Percentiles rank a stretch among this genome's conserved stretches.
phyloP scores from a whole-genome alignment of 306 rosid species.

The Acacia melanoxylon region DNA sequence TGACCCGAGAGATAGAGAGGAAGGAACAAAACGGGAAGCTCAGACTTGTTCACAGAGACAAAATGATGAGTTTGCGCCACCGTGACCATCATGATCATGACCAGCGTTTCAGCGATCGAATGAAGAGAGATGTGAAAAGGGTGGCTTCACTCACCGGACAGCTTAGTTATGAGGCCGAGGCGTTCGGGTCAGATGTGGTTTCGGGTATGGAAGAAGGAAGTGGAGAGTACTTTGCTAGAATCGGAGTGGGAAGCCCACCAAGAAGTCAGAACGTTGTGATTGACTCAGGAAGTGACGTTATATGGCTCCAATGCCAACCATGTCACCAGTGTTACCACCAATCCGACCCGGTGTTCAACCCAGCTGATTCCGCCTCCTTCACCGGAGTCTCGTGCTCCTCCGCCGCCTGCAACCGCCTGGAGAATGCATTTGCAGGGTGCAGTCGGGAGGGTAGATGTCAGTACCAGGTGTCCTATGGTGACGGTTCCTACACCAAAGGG shows the following conservation, averaged over 20 bases:
- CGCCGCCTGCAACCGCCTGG: conserved; percentile 61
- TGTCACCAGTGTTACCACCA: conserved; percentile 78
- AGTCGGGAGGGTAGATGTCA: conserved; percentile 56
- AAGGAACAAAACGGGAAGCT: conserved; percentile 41
- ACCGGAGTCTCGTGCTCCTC: conserved; percentile 69
- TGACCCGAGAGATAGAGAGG: conserved; percentile 14
- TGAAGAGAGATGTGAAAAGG: conserved; percentile 48
- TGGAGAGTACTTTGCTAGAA: conserved; percentile 79
- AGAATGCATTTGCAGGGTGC: conserved; percentile 49
- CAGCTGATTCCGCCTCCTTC: conserved; percentile 66
- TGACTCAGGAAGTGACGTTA: conserved; percentile 86
- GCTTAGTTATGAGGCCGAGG: conserved; percentile 25
- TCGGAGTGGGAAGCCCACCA: conserved; percentile 83
- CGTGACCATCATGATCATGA: not conserved
- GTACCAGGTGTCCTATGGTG: conserved; percentile 78
- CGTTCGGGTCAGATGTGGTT: conserved; percentile 74
- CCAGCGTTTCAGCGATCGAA: conserved; percentile 37
- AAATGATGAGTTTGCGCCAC: conserved; percentile 5
- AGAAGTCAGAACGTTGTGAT: conserved; percentile 73
- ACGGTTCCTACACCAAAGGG: conserved; percentile 84
- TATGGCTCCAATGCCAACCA: conserved; percentile 92
- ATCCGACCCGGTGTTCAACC: conserved; percentile 84
- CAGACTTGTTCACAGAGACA: conserved; percentile 55
- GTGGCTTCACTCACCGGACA: conserved; percentile 27
- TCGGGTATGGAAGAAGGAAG: conserved; percentile 84